Evolutionary conservation across 768 basidiomycete species (phyloP).

Genomic region (Chalciporus chontae): DNA sequence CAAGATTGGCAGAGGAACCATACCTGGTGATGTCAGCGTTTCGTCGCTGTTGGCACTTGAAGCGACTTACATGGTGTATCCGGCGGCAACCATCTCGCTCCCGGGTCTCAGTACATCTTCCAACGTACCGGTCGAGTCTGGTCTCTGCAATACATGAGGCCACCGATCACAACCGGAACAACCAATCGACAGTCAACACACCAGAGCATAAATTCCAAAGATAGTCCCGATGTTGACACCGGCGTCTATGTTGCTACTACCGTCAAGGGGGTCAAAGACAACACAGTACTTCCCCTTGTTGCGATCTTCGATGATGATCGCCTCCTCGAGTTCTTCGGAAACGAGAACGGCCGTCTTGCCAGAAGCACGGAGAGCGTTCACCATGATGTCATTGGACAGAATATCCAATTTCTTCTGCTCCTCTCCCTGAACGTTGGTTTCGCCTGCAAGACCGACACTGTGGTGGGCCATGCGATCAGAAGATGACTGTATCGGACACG

Average conservation of each 20-base stretch:
- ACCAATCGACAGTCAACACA: slow-evolving; percentile 40
- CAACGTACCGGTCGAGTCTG: slow-evolving; percentile 75
- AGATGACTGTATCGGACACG: neutral
- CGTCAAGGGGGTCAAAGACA: slow-evolving; percentile 97
- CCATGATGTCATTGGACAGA: slow-evolving; percentile 99
- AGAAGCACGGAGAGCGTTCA: slow-evolving; percentile 93
- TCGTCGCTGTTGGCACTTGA: neutral
- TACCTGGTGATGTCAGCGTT: slow-evolving; percentile 45
- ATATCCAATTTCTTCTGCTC: slow-evolving; percentile 99
- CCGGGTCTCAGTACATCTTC: slow-evolving; percentile 92
- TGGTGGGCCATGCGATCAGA: slow-evolving; percentile 2
- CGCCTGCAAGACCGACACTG: slow-evolving; percentile 95
- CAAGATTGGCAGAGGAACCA: slow-evolving; percentile 95
- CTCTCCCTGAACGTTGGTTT: slow-evolving; percentile 95
- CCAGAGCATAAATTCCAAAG: slow-evolving; percentile 93
- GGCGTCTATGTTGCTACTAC: slow-evolving; percentile 95
- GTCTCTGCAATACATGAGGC: slow-evolving; percentile 42
- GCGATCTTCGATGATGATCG: slow-evolving; percentile 81
- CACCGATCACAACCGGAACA: neutral
- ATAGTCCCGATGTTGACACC: slow-evolving; percentile 98
- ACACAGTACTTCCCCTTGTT: slow-evolving; percentile 91
- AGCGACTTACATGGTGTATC: slow-evolving; percentile 86
- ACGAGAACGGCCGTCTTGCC: slow-evolving; percentile 96
- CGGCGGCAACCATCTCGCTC: slow-evolving; percentile 95
- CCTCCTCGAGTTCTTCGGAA: slow-evolving; percentile 92